Base-by-base conservation (phyloP, 495 filamentous ascomycete species). In the Poronia punctata region DNA sequence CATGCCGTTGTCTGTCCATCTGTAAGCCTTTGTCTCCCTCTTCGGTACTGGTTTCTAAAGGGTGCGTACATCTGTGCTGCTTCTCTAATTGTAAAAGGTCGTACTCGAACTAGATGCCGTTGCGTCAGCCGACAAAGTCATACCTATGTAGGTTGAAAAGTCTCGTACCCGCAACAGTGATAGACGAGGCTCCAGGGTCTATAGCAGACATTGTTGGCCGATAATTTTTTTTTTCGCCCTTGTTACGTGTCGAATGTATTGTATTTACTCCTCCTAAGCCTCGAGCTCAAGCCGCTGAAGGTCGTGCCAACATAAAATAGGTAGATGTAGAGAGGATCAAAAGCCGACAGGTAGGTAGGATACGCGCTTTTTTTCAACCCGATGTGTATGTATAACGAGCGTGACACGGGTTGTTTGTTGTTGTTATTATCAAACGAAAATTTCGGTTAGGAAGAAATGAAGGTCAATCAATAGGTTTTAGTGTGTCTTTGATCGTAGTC, bases 51-150 rank as follows among this genome's bases (percentile, higher is more conserved):
- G 7, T n/a, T 20, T 11, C 9, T 14, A 15, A 10, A 12, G n/a
- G 34, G 18, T 20, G 54, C 74, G 24, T 59, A 82, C 78, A 82
- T 51, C 60, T 81, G 78, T 15, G 79, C 79, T 31, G 78, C 79
- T 68, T 82, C 79, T 61, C 76, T 56, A 49, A 88, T 86, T 30
- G 82, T 98, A 57, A 98, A 98, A 4, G 92, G 92, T 48, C 92
- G 86, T 33, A 98, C 92, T 59, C 92, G 79, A 46, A 98, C 88
- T 71, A 18, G 19, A 48, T 40, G 34, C 50, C 49, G 39, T 31
- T 22, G 12, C 35, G 49, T 27, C 35, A 9, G 10, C 8, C 15
- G 10, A 24, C 19, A 15, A 29, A 23, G 2, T 31, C n/a, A 20
- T 32, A 10, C 19, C 86, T n/a, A n/a, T n/a, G n/a, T n/a, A n/a